Evolutionary conservation across 2,329 filamentous ascomycete species (phyloP).

Genomic region (Xylariaceae sp.): DNA sequence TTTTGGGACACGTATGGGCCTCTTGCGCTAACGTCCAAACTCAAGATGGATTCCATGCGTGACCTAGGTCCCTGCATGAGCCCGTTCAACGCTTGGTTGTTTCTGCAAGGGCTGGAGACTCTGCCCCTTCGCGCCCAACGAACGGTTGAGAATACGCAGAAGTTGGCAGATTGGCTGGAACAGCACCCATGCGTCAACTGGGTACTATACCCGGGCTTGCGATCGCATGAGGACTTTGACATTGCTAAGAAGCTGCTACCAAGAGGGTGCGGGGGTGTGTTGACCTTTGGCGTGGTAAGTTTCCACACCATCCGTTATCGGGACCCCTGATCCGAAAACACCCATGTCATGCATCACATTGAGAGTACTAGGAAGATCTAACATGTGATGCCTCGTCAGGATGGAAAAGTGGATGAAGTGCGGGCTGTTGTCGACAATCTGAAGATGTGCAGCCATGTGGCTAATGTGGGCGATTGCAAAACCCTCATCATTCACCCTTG

Average conservation of each 20-base stretch:
- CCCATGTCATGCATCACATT: too few relatives aligned
- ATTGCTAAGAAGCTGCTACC: constrained; percentile 64
- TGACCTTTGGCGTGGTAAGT: constrained; percentile 69
- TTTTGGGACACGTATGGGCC: constrained; percentile 67
- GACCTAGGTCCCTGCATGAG: constrained; percentile 64
- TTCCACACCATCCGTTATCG: background rate
- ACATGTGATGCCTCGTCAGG: constrained; percentile 16
- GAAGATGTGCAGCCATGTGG: constrained; percentile 69
- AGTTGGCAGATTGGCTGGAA: constrained; percentile 64
- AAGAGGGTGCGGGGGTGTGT: constrained; percentile 64
- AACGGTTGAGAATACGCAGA: constrained; percentile 61
- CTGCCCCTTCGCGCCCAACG: constrained; percentile 61
- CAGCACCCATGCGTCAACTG: constrained; percentile 63
- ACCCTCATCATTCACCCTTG: constrained; percentile 68
- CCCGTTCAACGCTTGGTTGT: constrained; percentile 68
- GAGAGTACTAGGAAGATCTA: too few relatives aligned
- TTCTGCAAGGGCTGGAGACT: constrained; percentile 66
- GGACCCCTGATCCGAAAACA: too few relatives aligned
- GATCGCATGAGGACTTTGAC: constrained; percentile 59
- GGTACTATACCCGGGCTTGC: constrained; percentile 67
- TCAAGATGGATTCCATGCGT: constrained; percentile 67
- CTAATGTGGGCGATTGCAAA: constrained; percentile 70
- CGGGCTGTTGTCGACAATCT: constrained; percentile 62
- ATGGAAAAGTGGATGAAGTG: constrained; percentile 29
- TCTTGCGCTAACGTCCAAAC: constrained; percentile 60